These are phyloP conservation scores for Astragalus glycyphyllos DNA, from an alignment of 306 rosid genomes.

Conservation along the genomic window DNA sequence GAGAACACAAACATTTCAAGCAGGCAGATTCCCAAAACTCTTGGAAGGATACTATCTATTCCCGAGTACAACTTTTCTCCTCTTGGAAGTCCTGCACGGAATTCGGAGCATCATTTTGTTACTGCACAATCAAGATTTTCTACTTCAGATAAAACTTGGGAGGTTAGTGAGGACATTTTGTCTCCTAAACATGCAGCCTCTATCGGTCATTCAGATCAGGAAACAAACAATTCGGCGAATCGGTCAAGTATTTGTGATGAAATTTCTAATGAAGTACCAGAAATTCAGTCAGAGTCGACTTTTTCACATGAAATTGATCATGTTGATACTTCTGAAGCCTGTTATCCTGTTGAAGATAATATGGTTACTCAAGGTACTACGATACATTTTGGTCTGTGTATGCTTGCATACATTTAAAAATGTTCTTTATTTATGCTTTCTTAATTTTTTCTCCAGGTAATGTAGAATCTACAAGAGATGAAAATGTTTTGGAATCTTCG, in stretches of 20 bases:
- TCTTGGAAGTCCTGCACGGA: constrained; percentile 74
- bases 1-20: constrained; percentile 57
- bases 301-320: constrained; percentile 39
- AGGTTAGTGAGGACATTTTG: constrained; percentile 50
- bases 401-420: not conserved
- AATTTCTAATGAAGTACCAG: constrained; percentile 48
- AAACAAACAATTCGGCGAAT: constrained; percentile 50
- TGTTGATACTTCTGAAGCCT: constrained; percentile 47
- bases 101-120: constrained; percentile 60
- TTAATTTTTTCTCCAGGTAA: constrained; percentile 53
- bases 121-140: constrained; percentile 65
- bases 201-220: constrained; percentile 49
- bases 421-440: constrained; percentile 35
- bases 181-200: constrained; percentile 52
- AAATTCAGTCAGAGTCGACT: constrained; percentile 44
- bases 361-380: constrained; percentile 62
- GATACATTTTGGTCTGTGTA: not conserved
- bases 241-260: constrained; percentile 46
- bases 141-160: constrained; percentile 44
- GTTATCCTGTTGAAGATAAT: constrained; percentile 47
- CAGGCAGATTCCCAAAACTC: constrained; percentile 66
- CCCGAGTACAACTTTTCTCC: constrained; percentile 83
- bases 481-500: constrained; percentile 49
- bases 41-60: constrained; percentile 83
- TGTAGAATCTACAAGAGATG: constrained; percentile 45